Evolutionary conservation across 108 stramenopile species (phyloP).

Genomic region (Skeletonema menzelii): DNA sequence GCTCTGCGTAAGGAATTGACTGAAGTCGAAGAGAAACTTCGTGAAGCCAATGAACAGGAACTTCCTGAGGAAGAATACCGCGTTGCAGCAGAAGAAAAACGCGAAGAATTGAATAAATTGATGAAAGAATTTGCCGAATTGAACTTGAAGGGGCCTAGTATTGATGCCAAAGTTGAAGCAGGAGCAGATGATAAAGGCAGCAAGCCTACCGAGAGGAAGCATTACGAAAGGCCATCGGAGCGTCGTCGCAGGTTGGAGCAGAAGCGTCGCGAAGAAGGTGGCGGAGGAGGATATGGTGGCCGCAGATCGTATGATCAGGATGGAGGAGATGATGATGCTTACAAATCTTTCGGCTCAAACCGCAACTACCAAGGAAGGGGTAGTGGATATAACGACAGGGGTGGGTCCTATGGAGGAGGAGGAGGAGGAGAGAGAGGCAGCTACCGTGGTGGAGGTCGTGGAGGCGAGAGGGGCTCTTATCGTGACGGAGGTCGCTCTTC

Average conservation of each 20-base stretch:
- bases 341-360: neutral
- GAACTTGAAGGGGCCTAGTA: constrained; percentile 21
- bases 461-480: neutral
- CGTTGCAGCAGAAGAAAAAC: constrained; percentile 39
- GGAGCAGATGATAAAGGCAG: neutral
- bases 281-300: constrained; percentile 13
- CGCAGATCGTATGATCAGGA: neutral
- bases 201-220: neutral
- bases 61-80: constrained; percentile 57
- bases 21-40: constrained; percentile 46
- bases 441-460: constrained; percentile 9
- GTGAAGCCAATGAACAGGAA: constrained; percentile 65
- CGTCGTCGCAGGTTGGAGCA: constrained; percentile 44
- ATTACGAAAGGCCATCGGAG: constrained; percentile 52
- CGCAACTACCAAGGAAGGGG: constrained; percentile 4
- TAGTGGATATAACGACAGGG: constrained; percentile 24
- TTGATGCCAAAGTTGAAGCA: constrained; percentile 1
- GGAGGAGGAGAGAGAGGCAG: neutral
- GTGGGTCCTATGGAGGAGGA: constrained; percentile 27
- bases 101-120: constrained; percentile 44
- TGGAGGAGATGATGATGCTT: constrained; percentile 6
- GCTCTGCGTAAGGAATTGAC: constrained; percentile 48
- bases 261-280: constrained; percentile 25
- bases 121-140: constrained; percentile 39
- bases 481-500: constrained; percentile 7